Percentiles rank a stretch among this genome's conserved stretches.
Conservation (phyloP, 371 early-diverging fungal species). For the Mucor ambiguus region DNA sequence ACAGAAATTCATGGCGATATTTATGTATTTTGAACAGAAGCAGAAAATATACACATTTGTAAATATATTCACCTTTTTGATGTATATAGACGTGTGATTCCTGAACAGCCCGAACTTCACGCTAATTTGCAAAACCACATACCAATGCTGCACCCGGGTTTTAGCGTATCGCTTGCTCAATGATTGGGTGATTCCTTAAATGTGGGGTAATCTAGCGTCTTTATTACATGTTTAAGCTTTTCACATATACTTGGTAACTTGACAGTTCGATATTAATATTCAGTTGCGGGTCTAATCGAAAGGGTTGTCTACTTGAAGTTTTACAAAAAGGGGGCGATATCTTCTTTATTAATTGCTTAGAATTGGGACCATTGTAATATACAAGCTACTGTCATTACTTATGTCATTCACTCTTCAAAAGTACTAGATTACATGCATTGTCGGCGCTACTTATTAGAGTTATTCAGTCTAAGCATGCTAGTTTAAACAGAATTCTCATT, state of each 20-base stretch:
- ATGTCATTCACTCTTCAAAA: too few relatives aligned
- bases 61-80: background rate
- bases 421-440: too few relatives aligned
- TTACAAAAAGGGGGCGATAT: background rate
- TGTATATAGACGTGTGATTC: slow-evolving; percentile 1
- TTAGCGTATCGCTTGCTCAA: background rate
- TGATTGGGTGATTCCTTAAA: background rate
- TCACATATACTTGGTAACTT: background rate
- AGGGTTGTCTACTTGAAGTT: background rate
- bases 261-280: background rate
- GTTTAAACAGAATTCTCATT: too few relatives aligned
- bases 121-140: background rate
- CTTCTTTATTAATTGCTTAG: background rate
- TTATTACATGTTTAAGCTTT: background rate
- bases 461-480: too few relatives aligned
- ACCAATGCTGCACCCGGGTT: background rate
- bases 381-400: too few relatives aligned
- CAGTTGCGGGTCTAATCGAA: background rate
- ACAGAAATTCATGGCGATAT: background rate
- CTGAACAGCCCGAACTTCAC: background rate
- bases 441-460: too few relatives aligned
- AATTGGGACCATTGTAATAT: background rate
- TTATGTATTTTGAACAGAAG: background rate
- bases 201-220: background rate
- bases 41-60: slow-evolving; percentile 1